Evolutionary conservation across 179 eudicot genomes (phyloP).

Genomic region (Drosera spatulata): DNA sequence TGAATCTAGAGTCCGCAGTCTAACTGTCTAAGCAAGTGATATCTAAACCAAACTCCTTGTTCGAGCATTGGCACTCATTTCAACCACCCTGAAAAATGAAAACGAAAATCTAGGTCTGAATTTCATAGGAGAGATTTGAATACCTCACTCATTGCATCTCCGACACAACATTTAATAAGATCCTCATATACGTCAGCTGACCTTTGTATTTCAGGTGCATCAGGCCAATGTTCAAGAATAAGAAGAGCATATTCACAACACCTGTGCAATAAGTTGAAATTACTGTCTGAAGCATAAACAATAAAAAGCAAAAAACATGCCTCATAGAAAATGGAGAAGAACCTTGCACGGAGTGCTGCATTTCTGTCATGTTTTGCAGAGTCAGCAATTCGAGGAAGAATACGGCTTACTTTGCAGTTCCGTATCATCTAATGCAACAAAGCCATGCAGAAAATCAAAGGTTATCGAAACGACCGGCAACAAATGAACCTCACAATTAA

Average conservation of each 20-base stretch:
- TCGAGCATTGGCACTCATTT: no score
- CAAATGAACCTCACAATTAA: not conserved
- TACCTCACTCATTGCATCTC: constrained; percentile 99
- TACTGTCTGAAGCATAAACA: constrained; percentile 2
- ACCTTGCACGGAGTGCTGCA: constrained; percentile 95
- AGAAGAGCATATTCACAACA: constrained; percentile 98
- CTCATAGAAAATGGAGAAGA: constrained; percentile 8
- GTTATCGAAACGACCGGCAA: not conserved
- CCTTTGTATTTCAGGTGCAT: constrained; percentile 95
- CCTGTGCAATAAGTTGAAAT: constrained; percentile 24
- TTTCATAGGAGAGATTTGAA: constrained; percentile 1
- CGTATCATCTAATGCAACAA: constrained; percentile 75
- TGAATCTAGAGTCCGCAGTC: no score
- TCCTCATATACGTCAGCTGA: constrained; percentile 98
- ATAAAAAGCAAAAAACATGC: not conserved
- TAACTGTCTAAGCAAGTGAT: no score
- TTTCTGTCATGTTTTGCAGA: constrained; percentile 85
- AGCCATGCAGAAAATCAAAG: constrained; percentile 5
- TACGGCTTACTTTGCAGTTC: constrained; percentile 93
- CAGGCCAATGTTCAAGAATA: constrained; percentile 92
- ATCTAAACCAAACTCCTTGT: no score
- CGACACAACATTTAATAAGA: constrained; percentile 82
- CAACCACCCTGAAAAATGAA: no score
- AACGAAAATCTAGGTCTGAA: not conserved
- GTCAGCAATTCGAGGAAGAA: constrained; percentile 87